phyloP scores from a whole-genome alignment of 2,329 filamentous ascomycete genomes.

The Fusarium piperis region DNA sequence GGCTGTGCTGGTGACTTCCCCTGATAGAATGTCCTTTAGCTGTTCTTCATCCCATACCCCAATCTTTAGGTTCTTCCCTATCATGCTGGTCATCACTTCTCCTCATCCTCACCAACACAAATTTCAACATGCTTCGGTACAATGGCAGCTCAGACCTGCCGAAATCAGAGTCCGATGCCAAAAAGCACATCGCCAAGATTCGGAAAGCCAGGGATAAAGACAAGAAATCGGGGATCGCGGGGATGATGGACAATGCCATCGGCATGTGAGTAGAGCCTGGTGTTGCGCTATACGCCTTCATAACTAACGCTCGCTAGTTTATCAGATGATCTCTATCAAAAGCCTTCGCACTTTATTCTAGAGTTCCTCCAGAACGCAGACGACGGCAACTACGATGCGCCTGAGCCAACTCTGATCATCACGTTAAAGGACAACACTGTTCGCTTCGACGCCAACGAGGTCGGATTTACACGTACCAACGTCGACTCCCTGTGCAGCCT shows the following conservation, averaged over 20 bases:
- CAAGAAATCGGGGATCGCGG: neutral
- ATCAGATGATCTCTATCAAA: neutral
- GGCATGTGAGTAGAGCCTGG: neutral
- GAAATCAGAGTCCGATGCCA: neutral
- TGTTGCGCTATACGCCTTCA: neutral
- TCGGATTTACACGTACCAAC: neutral
- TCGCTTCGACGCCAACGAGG: neutral
- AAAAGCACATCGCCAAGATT: neutral
- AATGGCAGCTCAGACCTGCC: neutral
- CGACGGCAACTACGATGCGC: neutral
- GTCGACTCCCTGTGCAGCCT: neutral
- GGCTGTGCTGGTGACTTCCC: neutral
- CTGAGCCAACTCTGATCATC: neutral
- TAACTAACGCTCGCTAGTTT: neutral
- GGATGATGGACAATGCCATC: neutral
- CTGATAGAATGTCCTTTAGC: neutral
- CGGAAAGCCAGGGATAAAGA: neutral
- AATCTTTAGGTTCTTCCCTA: accelerated
- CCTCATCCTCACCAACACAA: neutral
- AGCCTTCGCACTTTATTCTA: neutral
- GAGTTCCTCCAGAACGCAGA: neutral
- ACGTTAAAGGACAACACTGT: neutral
- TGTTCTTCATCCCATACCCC: neutral
- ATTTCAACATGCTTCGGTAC: neutral
- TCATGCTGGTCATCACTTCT: neutral